Conservation (phyloP, 306 rosid species). For the Castanospermum australe region DNA sequence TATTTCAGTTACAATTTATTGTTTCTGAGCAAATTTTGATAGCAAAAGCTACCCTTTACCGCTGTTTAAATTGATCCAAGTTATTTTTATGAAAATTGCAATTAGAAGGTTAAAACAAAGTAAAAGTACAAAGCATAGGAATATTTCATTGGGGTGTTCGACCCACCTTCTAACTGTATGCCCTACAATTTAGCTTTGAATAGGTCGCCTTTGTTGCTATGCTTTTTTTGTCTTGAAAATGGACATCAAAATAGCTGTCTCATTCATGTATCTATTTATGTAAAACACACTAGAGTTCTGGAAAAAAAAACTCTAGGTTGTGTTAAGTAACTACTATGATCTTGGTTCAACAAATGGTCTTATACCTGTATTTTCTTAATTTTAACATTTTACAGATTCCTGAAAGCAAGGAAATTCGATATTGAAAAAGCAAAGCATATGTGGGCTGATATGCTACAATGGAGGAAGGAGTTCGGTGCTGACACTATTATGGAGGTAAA, state of each 20-base stretch:
- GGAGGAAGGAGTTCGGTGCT: slow-evolving; percentile 85
- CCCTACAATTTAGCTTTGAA: background rate
- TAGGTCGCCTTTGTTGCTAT: background rate
- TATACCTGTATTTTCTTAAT: background rate
- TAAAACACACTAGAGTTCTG: background rate
- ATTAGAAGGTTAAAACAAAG: no score
- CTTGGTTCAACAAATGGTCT: background rate
- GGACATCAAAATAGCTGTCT: background rate
- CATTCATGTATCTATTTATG: background rate
- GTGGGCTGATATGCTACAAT: slow-evolving; percentile 96
- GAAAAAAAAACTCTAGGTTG: background rate
- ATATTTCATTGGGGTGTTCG: background rate
- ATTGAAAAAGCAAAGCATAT: slow-evolving; percentile 88
- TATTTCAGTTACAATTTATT: background rate
- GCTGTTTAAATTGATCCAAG: no score
- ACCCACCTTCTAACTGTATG: background rate
- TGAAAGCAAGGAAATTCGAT: slow-evolving; percentile 95
- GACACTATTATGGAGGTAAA: slow-evolving; percentile 81
- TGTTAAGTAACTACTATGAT: background rate
- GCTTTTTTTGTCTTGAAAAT: background rate
- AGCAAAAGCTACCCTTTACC: background rate
- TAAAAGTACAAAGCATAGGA: background rate
- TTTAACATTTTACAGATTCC: slow-evolving; percentile 54
- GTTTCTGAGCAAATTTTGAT: background rate
- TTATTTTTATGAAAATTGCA: no score